Evolutionary conservation across 2,329 filamentous ascomycete genomes (phyloP), one percentile per base, ranked within the genome.

Genomic region (Catunica adiposa): DNA sequence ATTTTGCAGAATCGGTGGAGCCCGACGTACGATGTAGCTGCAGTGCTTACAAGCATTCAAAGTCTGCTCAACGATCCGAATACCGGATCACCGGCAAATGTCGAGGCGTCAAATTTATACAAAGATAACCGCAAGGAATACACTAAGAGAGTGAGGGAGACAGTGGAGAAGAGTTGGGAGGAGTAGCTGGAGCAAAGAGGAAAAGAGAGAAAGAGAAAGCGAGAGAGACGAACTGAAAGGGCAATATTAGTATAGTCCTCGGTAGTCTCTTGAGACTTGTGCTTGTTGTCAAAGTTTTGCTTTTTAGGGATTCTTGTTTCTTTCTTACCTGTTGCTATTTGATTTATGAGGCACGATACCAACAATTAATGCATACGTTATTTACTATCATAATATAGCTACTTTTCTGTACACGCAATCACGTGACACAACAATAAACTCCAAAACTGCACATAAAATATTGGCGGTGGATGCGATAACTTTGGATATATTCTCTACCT

Each of bases 131-230:
- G 89, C 60, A 89, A 89, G 68, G 92, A 98, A 66, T 98, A 98
- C 66, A 86, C 84, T 25, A 98, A 98, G 74, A 77, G 89, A 17
- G 92, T 98, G 46, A 77, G 89, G 51, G 92, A 97, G 73, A 96
- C 90, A 0, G 92, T 98, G 15, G 92, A 98, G 75, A 97, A 96
- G 79, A 97, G 90, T 73, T 98, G 92, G 92, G 92, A 97, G 61
- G 90, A 96, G 65, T 94, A 63, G 67, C 8, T 8, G 20, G 40
- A n/a, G 20, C 29, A 34, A 11, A 11, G 29, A 11, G 11, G 29
- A 34, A n/a, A n/a, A n/a, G n/a, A n/a, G n/a, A n/a, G n/a, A n/a
- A n/a, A n/a, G n/a, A n/a, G n/a, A n/a, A n/a, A n/a, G n/a, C n/a
- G n/a, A n/a, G n/a, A n/a, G n/a, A n/a, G n/a, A n/a, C n/a, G n/a